Evolutionary conservation across 352 stramenopile species (phyloP).

Genomic region (Pythium diclinum): DNA sequence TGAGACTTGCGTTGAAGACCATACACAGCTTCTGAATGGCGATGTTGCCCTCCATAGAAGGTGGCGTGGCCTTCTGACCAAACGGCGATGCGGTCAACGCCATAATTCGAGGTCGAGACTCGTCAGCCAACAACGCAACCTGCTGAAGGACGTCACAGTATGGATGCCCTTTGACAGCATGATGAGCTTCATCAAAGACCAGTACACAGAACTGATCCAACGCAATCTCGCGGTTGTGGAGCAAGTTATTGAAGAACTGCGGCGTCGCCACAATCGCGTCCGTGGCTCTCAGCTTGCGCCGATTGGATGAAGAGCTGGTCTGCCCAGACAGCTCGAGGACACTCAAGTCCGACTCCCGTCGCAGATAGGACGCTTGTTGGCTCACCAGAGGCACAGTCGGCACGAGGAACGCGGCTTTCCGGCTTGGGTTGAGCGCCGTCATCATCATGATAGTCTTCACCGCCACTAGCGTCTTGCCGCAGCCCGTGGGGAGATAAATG

Average conservation of each 20-base stretch:
- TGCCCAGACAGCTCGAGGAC: conserved; percentile 62
- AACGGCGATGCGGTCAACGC: conserved; percentile 74
- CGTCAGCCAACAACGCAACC: conserved; percentile 28
- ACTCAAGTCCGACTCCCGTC: conserved; percentile 55
- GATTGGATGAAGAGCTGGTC: conserved; percentile 20
- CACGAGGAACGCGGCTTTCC: conserved; percentile 65
- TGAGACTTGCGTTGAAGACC: conserved; percentile 50
- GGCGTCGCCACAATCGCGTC: conserved; percentile 62
- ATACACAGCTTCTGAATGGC: conserved; percentile 39
- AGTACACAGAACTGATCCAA: conserved; percentile 65
- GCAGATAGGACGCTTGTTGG: conserved; percentile 68
- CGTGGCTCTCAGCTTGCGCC: conserved; percentile 15
- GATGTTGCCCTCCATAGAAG: conserved; percentile 28
- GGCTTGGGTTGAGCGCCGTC: conserved; percentile 50
- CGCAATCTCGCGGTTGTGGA: conserved; percentile 31
- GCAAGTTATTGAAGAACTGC: conserved; percentile 68
- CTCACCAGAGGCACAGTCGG: conserved; percentile 71
- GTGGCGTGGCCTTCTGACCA: conserved; percentile 38
- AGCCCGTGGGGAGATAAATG: conserved; percentile 73
- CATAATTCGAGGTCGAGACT: conserved; percentile 46
- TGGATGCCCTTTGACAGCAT: conserved; percentile 58
- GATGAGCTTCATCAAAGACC: conserved; percentile 82
- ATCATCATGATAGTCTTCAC: conserved; percentile 73
- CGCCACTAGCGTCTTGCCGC: conserved; percentile 71
- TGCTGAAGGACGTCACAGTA: conserved; percentile 57